Percentiles rank a stretch among this genome's conserved stretches.
These are phyloP conservation scores for Cladosporium oxysporum DNA, from an alignment of 2,329 filamentous ascomycete genomes.

Conservation along the genomic window DNA sequence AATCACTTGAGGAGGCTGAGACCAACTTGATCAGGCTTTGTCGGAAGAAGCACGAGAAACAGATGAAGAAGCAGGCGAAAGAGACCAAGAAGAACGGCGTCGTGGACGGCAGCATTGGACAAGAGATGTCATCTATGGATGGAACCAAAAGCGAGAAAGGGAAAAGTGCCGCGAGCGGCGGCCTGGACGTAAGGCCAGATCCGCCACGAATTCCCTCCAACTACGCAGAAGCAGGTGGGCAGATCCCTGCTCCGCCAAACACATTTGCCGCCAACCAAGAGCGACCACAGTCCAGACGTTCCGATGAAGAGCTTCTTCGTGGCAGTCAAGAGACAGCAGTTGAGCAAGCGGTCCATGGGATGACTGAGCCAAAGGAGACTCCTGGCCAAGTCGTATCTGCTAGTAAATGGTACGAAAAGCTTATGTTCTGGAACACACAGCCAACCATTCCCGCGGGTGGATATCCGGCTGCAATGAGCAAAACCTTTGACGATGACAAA, in stretches of 20 bases:
- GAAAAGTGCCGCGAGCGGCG: not conserved
- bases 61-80: constrained; percentile 49
- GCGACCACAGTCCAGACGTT: not conserved
- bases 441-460: constrained; percentile 30
- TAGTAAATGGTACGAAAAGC: constrained; percentile 35
- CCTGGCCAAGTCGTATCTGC: constrained; percentile 19
- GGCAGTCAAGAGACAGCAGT: constrained; percentile 17
- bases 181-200: not conserved
- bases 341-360: constrained; percentile 1
- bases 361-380: constrained; percentile 8
- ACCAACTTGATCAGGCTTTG: constrained; percentile 79
- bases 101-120: constrained; percentile 31
- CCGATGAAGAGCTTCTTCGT: constrained; percentile 10
- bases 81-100: constrained; percentile 50
- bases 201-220: constrained; percentile 17
- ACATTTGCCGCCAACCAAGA: not conserved
- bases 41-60: constrained; percentile 73
- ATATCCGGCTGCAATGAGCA: constrained; percentile 62
- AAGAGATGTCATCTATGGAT: constrained; percentile 29
- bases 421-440: constrained; percentile 35
- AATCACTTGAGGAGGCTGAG: constrained; percentile 75
- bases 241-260: not conserved
- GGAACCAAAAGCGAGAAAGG: constrained; percentile 5
- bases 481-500: constrained; percentile 31
- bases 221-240: constrained; percentile 29